phyloP scores from a whole-genome alignment of 1,139 yeast species.

The Zygotorulaspora mrakii region DNA sequence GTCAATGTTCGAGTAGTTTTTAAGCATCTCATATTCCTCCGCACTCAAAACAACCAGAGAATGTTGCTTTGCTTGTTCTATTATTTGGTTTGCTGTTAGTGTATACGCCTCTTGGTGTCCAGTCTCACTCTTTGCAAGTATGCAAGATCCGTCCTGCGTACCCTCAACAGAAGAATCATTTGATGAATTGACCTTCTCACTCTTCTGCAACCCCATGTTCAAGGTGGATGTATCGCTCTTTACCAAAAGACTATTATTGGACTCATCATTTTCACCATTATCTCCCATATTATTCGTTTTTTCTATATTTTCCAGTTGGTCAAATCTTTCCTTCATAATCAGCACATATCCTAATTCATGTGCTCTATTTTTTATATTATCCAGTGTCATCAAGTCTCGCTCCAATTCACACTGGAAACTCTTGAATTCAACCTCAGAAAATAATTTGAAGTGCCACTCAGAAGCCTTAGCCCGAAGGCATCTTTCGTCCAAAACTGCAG shows the following conservation, averaged over 20 bases:
- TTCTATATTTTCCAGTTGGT: conserved; percentile 19
- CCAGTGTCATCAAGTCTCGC: conserved; percentile 31
- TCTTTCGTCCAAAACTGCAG: conserved; percentile 9
- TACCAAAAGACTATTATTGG: neutral
- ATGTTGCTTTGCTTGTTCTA: conserved; percentile 11
- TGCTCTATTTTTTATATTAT: conserved; percentile 37
- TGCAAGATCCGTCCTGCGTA: neutral
- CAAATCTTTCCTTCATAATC: conserved; percentile 42
- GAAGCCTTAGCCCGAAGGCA: conserved; percentile 20
- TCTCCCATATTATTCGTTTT: conserved; percentile 23
- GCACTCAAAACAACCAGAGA: conserved; percentile 4
- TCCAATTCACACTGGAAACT: conserved; percentile 7
- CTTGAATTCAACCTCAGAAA: conserved; percentile 35
- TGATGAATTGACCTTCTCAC: too few species aligned
- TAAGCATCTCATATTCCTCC: conserved; percentile 3
- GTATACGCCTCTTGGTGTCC: neutral
- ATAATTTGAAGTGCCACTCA: conserved; percentile 25
- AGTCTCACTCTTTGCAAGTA: neutral
- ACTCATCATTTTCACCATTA: neutral
- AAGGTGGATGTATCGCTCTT: neutral
- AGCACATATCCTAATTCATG: conserved; percentile 35
- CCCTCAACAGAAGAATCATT: too few species aligned
- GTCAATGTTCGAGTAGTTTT: neutral
- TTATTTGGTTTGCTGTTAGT: conserved; percentile 22
- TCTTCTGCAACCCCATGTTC: too few species aligned